Evolutionary conservation across 2,329 filamentous ascomycete genomes (phyloP).

Genomic region (Zelopaecilomyces penicillatus): DNA sequence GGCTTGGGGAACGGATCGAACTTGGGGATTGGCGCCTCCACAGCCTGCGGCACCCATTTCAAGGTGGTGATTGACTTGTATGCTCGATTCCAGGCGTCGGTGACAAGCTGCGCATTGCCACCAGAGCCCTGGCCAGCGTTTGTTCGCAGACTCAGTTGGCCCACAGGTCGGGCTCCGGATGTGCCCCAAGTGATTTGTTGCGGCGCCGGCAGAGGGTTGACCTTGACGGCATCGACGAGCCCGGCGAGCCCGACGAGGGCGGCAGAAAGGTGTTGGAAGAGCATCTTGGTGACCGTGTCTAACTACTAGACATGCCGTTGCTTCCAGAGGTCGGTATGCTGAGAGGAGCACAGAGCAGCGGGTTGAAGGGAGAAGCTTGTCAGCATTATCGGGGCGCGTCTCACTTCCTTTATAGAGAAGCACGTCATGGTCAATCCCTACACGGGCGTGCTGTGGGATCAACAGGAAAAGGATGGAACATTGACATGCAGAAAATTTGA

Average conservation of each 20-base stretch:
- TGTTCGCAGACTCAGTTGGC: slow-evolving; percentile 9
- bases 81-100: slow-evolving; percentile 41
- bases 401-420: no score
- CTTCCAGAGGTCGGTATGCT: no score
- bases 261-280: slow-evolving; percentile 3
- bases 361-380: no score
- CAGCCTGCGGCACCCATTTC: slow-evolving; percentile 45
- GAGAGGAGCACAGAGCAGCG: no score
- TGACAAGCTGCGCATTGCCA: slow-evolving; percentile 22
- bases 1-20: slow-evolving; percentile 44
- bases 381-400: no score
- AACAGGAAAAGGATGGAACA: no score
- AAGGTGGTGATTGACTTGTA: slow-evolving; percentile 38
- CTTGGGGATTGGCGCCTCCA: slow-evolving; percentile 40
- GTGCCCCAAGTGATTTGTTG: slow-evolving; percentile 17
- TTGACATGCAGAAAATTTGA: no score
- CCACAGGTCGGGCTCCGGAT: slow-evolving; percentile 14
- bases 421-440: no score
- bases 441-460: no score
- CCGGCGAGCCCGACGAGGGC: slow-evolving; percentile 6
- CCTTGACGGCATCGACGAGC: slow-evolving; percentile 13
- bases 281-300: slow-evolving; percentile 2
- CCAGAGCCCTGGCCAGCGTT: slow-evolving; percentile 10
- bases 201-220: slow-evolving; percentile 19
- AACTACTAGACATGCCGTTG: no score